Percentiles rank a stretch among this genome's conserved stretches.
Conservation (phyloP, 345 rosid species). For the Eucalyptus lansdowneana region DNA sequence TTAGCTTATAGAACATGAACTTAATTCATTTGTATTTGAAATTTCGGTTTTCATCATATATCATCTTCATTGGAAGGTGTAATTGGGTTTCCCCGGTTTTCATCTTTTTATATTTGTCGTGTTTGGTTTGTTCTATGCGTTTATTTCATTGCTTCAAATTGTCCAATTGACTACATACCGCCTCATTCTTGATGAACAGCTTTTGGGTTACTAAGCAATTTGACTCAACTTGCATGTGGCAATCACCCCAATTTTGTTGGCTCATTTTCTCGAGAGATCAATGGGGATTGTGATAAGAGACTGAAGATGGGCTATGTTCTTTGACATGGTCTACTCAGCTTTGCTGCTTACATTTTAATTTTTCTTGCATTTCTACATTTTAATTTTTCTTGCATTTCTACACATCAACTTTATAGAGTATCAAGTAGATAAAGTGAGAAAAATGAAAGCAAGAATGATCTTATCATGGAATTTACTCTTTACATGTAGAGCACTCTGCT, state of each 20-base stretch:
- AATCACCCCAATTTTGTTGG: not conserved
- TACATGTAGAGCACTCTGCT: not conserved
- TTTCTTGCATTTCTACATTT: too few relatives aligned
- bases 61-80: not conserved
- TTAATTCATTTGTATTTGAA: not conserved
- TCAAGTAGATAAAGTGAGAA: not conserved
- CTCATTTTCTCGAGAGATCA: not conserved
- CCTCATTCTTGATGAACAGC: not conserved
- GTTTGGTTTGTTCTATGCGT: not conserved
- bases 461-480: not conserved
- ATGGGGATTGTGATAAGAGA: not conserved
- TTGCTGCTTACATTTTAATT: not conserved
- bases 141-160: not conserved
- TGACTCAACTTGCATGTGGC: not conserved
- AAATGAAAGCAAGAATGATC: not conserved
- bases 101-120: fast-evolving
- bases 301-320: not conserved
- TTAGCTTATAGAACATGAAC: too few relatives aligned
- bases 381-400: too few relatives aligned
- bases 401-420: not conserved
- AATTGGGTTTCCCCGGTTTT: not conserved
- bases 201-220: not conserved
- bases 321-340: not conserved
- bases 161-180: not conserved
- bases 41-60: not conserved